A percentile compares a stretch with the other conserved stretches of the same genome.
Evolutionary conservation across 1,284 basidiomycete species (phyloP).

Genomic region (Pterulicium gracile): DNA sequence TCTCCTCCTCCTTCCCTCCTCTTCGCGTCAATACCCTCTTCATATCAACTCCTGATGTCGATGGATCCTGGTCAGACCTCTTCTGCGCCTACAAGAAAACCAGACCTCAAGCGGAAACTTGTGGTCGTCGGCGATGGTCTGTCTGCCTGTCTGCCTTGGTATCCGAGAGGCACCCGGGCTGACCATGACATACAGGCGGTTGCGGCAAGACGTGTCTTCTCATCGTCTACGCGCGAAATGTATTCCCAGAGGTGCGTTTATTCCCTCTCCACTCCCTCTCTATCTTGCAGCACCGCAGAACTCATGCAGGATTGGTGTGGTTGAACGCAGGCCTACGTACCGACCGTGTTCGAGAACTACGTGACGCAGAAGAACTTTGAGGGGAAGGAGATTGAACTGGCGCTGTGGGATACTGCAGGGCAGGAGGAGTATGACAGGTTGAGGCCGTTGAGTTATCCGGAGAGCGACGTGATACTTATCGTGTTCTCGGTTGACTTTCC

Average conservation of each 20-base stretch:
- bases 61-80: slow-evolving; percentile 13
- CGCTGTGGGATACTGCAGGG: slow-evolving; percentile 96
- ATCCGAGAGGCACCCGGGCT: slow-evolving; percentile 11
- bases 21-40: slow-evolving; percentile 4
- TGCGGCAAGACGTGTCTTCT: slow-evolving; percentile 88
- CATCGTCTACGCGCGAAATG: slow-evolving; percentile 93
- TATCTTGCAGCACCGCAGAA: not conserved
- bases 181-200: slow-evolving; percentile 40
- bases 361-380: slow-evolving; percentile 87
- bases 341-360: slow-evolving; percentile 97
- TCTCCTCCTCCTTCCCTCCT: slow-evolving; percentile 3
- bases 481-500: slow-evolving; percentile 97
- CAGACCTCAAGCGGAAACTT: slow-evolving; percentile 81
- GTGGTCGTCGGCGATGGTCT: slow-evolving; percentile 86
- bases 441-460: slow-evolving; percentile 90
- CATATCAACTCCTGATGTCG: slow-evolving; percentile 21
- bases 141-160: slow-evolving; percentile 8
- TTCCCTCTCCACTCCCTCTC: slow-evolving; percentile 6
- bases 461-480: slow-evolving; percentile 93
- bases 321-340: slow-evolving; percentile 86
- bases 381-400: slow-evolving; percentile 85
- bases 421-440: slow-evolving; percentile 97
- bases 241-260: slow-evolving; percentile 84
- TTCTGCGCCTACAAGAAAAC: slow-evolving; percentile 33
- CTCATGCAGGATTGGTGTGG: no score